Base-by-base conservation (phyloP, 139 green algal species). In the Medakamo hakoo region DNA sequence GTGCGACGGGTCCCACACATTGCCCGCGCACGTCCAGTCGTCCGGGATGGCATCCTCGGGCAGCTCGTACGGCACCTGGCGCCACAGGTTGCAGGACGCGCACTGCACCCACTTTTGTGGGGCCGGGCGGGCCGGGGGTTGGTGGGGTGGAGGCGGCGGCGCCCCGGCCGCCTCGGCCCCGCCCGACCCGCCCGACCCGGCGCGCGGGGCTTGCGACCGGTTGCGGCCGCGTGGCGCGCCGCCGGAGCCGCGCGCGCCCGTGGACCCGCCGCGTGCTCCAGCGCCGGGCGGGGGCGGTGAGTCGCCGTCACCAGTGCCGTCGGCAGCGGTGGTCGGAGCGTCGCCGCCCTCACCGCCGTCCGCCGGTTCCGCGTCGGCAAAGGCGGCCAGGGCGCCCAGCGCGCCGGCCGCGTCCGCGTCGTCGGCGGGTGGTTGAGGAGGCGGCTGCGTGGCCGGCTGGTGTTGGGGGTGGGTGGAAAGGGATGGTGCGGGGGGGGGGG, bases 51-150 rank as follows among this genome's bases (percentile, higher is more conserved):
- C 74, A 0, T 83, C 71, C 31, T 92, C 86, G 3, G 68, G 68
- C 2, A 94, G 27, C 30, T 68, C 69, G 58, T 73, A 89, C 0
- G 86, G 86, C 27, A 88, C 84, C 78, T 87, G 85, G 28, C 86
- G 77, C 86, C 86, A 94, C 67, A 88, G 87, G 57, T 76, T 73
- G 66, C 86, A 94, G 23, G 62, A 69, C 57, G 58, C 71, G 71
- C 86, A 94, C 60, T 94, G 86, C 14, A 94, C 83, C 86, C 86
- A 94, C 69, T 94, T 94, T 57, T 92, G 80, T 9, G 40, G 40
- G 40, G 40, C 9, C 9, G 40, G 40, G 40, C 40, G 40, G 40
- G 9, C 40, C 9, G 9, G 9, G 40, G 40, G 9, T 52, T 9
- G 9, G 9, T 9, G 9, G 40, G 40, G 9, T 9, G 40, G 9